Percentiles rank a stretch among this genome's conserved stretches.
These are phyloP conservation scores for Fusarium sp. DNA, from an alignment of 2,329 filamentous ascomycete species.

Conservation along the genomic window DNA sequence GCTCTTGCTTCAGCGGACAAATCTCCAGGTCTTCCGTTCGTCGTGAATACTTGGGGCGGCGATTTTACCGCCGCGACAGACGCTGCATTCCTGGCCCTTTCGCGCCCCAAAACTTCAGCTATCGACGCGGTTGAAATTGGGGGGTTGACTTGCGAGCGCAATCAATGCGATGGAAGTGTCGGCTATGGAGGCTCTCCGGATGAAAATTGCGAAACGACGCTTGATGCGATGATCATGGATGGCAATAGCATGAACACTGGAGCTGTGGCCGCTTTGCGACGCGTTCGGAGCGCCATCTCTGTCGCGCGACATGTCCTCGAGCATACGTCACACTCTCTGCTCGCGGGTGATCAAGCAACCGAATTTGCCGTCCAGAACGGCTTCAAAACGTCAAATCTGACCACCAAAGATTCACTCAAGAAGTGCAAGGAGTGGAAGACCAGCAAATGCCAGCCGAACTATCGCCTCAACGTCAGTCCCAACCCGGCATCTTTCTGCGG, in stretches of 20 bases:
- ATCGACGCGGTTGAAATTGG: constrained; percentile 68
- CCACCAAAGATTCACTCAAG: constrained; percentile 58
- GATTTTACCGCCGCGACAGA: constrained; percentile 67
- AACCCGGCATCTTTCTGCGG: constrained; percentile 62
- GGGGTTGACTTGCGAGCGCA: constrained; percentile 65
- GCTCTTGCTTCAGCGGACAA: constrained; percentile 34
- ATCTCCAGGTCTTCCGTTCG: constrained; percentile 62
- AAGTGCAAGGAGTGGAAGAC: constrained; percentile 62
- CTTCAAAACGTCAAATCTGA: constrained; percentile 62
- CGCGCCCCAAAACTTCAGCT: constrained; percentile 53
- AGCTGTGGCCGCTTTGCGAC: constrained; percentile 66
- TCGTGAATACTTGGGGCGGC: constrained; percentile 70
- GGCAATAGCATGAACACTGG: constrained; percentile 68
- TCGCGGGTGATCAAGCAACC: constrained; percentile 68
- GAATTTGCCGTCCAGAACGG: constrained; percentile 67
- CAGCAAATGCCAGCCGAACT: constrained; percentile 66
- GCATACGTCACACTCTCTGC: constrained; percentile 66
- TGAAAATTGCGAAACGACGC: constrained; percentile 70
- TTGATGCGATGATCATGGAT: constrained; percentile 73
- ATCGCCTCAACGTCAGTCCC: constrained; percentile 63
- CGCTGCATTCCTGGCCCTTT: constrained; percentile 62
- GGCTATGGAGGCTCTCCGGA: constrained; percentile 70
- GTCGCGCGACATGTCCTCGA: constrained; percentile 68
- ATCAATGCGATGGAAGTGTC: constrained; percentile 69
- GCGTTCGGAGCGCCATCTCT: constrained; percentile 64